Evolutionary conservation across 2,329 filamentous ascomycete genomes (phyloP), one percentile per base, ranked within the genome.

Genomic region (Colletotrichum sp.): DNA sequence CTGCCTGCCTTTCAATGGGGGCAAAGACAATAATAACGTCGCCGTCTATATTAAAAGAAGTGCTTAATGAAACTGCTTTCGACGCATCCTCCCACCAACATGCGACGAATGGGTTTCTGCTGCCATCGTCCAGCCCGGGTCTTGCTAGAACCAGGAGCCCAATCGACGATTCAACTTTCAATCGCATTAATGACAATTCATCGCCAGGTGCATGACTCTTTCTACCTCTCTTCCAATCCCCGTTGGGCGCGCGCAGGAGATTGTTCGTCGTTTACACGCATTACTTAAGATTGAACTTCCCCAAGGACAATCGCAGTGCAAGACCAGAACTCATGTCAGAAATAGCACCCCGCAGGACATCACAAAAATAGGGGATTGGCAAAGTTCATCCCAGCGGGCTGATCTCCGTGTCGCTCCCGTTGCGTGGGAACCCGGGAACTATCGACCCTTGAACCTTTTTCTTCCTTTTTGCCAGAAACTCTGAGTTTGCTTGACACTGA

Each of bases 381-480:
- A 73, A 15, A 76, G 74, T 74, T 76, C 71, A 63, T 76, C 71
- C 74, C 70, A 32, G 34, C 64, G 34, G 70, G 28, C n/a, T 52
- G 44, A 22, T 52, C 44, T 52, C 44, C 44, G 44, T 52, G n/a
- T 52, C 44, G 44, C 44, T 52, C 28, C 36, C 48, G 44, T 68
- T 16, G 52, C 24, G 13, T 36, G 28, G 44, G 22, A 30, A 15
- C 28, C 32, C 34, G 36, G 32, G 22, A 48, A 34, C 30, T 34
- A 74, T 59, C 55, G 55, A 34, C 34, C 55, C 32, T 34, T 24
- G n/a, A 18, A 39, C 60, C 39, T 64, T 28, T 22, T 24, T 65
- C 3, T 6, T 13, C 2, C n/a, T 66, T 66, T 18, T 26, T 22
- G 44, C 44, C 44, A 59, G 24, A 59, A 18, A 59, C n/a, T 59